Evolutionary conservation across 176 grass and related monocot genomes (phyloP).

Genomic region (Paspalum notatum): DNA sequence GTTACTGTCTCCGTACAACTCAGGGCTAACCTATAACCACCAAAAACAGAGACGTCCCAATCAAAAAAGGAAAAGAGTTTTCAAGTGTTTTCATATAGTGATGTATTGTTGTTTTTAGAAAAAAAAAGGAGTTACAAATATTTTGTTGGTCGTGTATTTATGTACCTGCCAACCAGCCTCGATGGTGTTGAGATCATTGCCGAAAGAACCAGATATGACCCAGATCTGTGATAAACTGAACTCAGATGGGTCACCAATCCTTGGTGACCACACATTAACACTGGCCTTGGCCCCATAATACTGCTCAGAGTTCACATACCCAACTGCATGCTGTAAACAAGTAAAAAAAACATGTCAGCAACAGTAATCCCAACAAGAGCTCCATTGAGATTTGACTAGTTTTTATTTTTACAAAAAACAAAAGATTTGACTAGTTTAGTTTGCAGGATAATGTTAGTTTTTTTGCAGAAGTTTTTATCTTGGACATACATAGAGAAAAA

Average conservation of each 20-base stretch:
- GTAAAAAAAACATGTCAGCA: slow-evolving; percentile 35
- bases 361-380: neutral
- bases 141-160: neutral
- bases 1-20: slow-evolving; percentile 75
- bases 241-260: slow-evolving; percentile 62
- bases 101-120: neutral
- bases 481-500: no score
- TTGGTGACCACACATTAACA: slow-evolving; percentile 93
- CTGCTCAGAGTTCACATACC: slow-evolving; percentile 61
- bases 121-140: no score
- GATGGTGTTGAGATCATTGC: slow-evolving; percentile 89
- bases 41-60: no score
- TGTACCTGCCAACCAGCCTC: slow-evolving; percentile 96
- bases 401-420: no score
- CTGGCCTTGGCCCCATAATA: slow-evolving; percentile 87
- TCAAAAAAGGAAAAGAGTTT: no score
- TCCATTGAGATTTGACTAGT: slow-evolving; percentile 21
- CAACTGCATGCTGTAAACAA: slow-evolving; percentile 78
- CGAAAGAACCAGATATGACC: slow-evolving; percentile 84
- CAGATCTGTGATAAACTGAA: slow-evolving; percentile 96
- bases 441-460: neutral
- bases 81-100: neutral
- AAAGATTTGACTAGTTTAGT: slow-evolving; percentile 20
- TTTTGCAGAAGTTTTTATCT: no score
- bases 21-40: slow-evolving; percentile 63